A percentile compares a stretch with the other conserved stretches of the same genome.
phyloP scores from a whole-genome alignment of 73 alveolate genomes.

The Symbiodinium pilosum region DNA sequence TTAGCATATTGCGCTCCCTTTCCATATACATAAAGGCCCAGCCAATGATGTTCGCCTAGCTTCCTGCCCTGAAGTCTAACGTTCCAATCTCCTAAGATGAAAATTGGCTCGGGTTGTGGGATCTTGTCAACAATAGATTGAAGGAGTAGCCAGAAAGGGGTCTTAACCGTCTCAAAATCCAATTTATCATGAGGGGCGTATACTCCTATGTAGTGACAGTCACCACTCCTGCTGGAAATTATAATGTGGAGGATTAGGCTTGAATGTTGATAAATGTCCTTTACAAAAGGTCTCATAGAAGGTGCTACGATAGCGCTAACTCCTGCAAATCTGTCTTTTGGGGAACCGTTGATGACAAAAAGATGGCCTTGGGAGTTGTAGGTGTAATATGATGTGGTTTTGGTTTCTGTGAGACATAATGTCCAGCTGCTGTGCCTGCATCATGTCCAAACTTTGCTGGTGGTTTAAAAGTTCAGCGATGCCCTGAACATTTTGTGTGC shows the following conservation, averaged over 20 bases:
- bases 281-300: neutral
- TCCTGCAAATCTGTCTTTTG: slow-evolving; percentile 12
- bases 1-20: neutral
- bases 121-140: neutral
- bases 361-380: neutral
- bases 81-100: neutral
- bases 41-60: neutral
- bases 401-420: neutral
- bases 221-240: neutral
- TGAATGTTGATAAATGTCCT: neutral
- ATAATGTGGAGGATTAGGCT: neutral
- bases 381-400: neutral
- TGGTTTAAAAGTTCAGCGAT: neutral
- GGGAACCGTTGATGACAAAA: neutral
- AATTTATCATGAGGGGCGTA: neutral
- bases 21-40: neutral
- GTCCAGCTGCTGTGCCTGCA: neutral
- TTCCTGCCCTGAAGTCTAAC: slow-evolving; percentile 5
- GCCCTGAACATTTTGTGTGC: slow-evolving; percentile 5
- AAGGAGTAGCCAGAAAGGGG: neutral
- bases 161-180: neutral
- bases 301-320: neutral
- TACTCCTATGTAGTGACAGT: neutral
- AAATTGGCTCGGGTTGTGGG: slow-evolving; percentile 14
- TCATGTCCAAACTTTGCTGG: neutral